These are phyloP conservation scores for Wickerhamomyces sp. DNA, from an alignment of 1,139 yeast genomes.

Conservation along the genomic window DNA sequence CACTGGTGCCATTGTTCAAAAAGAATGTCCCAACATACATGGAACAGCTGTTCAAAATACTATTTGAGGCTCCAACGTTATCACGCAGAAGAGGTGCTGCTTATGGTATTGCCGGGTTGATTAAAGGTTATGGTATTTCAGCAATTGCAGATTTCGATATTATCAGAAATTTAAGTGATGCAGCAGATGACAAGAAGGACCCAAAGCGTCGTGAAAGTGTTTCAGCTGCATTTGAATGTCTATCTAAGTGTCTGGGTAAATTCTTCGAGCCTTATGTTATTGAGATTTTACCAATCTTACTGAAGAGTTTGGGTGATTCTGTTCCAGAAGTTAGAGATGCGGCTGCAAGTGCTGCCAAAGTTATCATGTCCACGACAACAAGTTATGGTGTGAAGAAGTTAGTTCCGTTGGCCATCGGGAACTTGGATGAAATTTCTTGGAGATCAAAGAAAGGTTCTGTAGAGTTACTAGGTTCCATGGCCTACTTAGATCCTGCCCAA, in stretches of 20 bases:
- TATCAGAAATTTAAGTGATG: conserved; percentile 72
- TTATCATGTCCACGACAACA: conserved; percentile 87
- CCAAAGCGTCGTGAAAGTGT: conserved; percentile 81
- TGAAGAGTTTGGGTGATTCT: conserved; percentile 80
- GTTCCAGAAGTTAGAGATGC: conserved; percentile 85
- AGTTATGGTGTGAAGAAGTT: conserved; percentile 87
- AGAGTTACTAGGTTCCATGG: conserved; percentile 95
- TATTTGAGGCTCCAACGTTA: conserved; percentile 47
- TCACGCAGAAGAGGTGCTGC: conserved; percentile 89
- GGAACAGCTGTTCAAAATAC: conserved; percentile 51
- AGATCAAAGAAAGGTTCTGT: conserved; percentile 96
- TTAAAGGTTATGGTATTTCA: conserved; percentile 83
- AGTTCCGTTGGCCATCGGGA: conserved; percentile 85
- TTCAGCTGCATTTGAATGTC: conserved; percentile 78
- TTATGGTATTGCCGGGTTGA: conserved; percentile 90
- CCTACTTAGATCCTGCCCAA: conserved; percentile 92
- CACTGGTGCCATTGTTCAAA: conserved; percentile 61
- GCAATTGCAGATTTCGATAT: conserved; percentile 73
- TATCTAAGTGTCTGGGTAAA: conserved; percentile 70
- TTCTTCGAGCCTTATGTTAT: conserved; percentile 92
- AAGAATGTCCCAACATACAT: conserved; percentile 48
- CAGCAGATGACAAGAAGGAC: conserved; percentile 83
- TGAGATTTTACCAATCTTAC: conserved; percentile 77
- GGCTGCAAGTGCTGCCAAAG: conserved; percentile 80
- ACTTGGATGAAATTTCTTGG: conserved; percentile 90